Percentiles rank a stretch among this genome's conserved stretches.
phyloP scores from a whole-genome alignment of 2,329 filamentous ascomycete species.

The Diaporthe ampelina region DNA sequence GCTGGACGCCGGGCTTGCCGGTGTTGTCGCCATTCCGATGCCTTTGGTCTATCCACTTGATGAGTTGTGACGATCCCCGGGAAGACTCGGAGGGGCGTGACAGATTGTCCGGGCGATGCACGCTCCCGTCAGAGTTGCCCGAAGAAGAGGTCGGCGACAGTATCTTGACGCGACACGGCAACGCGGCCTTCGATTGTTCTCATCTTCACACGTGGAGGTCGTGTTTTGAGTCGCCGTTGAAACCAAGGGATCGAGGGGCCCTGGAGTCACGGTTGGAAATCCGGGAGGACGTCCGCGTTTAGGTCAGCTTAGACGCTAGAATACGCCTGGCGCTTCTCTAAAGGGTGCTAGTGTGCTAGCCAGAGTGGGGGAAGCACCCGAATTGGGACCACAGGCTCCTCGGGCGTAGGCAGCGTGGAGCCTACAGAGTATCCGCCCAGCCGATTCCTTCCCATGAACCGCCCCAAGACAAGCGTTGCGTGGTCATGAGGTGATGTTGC shows the following conservation, averaged over 20 bases:
- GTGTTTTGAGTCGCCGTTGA: background rate
- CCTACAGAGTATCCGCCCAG: too few relatives aligned
- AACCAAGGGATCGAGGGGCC: background rate
- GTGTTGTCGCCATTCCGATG: background rate
- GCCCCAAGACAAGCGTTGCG: background rate
- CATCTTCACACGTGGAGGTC: conserved; percentile 3
- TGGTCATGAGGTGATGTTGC: background rate
- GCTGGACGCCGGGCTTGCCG: conserved; percentile 22
- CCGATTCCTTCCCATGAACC: background rate
- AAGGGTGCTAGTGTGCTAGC: background rate
- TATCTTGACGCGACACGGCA: background rate
- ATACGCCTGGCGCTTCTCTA: conserved; percentile 6
- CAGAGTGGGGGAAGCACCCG: background rate
- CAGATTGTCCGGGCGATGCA: background rate
- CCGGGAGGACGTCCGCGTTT: background rate
- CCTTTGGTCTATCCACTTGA: background rate
- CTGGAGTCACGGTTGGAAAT: conserved; percentile 10
- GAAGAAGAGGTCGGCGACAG: background rate
- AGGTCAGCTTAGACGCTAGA: conserved; percentile 17
- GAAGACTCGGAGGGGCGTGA: background rate
- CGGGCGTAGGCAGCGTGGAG: too few relatives aligned
- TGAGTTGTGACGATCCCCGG: background rate
- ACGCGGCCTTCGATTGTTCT: background rate
- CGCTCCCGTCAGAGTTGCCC: background rate
- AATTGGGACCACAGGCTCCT: background rate